Evolutionary conservation across 208 protist species (phyloP).

Genomic region (Tritrichomonas foetus): DNA sequence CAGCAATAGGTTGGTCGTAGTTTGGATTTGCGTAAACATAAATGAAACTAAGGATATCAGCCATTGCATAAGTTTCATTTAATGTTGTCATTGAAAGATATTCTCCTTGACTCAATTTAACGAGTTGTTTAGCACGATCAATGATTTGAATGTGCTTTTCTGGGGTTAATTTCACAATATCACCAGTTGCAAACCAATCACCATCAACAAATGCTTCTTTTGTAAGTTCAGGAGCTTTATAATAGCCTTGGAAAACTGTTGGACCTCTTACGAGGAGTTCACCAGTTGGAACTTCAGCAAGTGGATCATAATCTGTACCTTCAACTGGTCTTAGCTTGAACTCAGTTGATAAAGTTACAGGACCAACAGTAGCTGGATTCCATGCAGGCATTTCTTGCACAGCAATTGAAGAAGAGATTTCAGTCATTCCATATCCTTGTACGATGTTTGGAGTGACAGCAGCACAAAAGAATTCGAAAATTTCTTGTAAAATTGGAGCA

Average conservation of each 20-base stretch:
- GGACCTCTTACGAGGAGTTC: background rate
- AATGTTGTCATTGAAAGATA: background rate
- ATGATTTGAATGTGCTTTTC: background rate
- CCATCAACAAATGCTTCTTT: slow-evolving; percentile 30
- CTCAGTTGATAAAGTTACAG: background rate
- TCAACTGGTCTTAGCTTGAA: background rate
- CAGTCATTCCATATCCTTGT: slow-evolving; percentile 45
- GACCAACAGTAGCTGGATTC: background rate
- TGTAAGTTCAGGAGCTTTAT: background rate
- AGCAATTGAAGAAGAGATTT: background rate
- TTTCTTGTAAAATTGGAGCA: slow-evolving; percentile 63
- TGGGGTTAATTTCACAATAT: background rate
- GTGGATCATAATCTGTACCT: background rate
- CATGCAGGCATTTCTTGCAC: background rate
- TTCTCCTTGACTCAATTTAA: slow-evolving; percentile 29
- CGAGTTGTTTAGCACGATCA: background rate
- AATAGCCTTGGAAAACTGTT: slow-evolving; percentile 27
- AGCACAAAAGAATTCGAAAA: slow-evolving; percentile 63
- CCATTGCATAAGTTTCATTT: background rate
- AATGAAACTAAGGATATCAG: background rate
- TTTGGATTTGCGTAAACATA: background rate
- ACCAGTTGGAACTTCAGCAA: background rate
- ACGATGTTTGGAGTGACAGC: slow-evolving; percentile 42
- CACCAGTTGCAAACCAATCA: slow-evolving; percentile 30
- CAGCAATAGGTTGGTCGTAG: background rate